Base-by-base conservation (phyloP, 495 filamentous ascomycete species). In the Hypoxylon fragiforme region DNA sequence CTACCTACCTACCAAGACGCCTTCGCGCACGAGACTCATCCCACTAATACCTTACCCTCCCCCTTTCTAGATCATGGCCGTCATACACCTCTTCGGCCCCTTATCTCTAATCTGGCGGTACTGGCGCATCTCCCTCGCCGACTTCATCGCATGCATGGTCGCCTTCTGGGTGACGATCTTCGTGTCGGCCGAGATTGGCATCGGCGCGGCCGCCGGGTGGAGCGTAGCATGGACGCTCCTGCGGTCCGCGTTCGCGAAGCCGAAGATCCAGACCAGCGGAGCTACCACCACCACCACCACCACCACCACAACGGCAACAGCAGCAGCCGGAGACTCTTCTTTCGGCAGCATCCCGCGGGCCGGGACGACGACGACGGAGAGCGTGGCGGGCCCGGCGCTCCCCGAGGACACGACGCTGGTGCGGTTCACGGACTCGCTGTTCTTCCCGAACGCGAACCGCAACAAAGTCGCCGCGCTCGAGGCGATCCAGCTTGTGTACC, bases 361-460 rank as follows among this genome's bases (percentile, higher is more conserved):
- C n/a, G n/a, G n/a, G 26, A 44, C 53, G 9, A 57, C 45, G 36
- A 12, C 39, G n/a, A 63, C 60, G 2, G 64, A 67, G 32, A 56
- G 58, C 15, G 44, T 42, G 3, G 51, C 51, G 8, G 54, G 57
- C 1, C 57, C 64, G 1, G 43, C 39, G 0, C 56, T 71, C 18
- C 70, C 73, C 0, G 50, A 68, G 3, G 75, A 76, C 48, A 69
- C 69, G 21, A 66, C 65, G 8, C 54, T 78, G 11, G 71, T 77
- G 46, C 63, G 53, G 6, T 73, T 78, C 64, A 54, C 59, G 19
- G 73, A 77, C 28, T 68, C 70, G 7, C 38, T 77, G 30, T 77
- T 77, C 65, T 80, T 76, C 55, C 71, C 71, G 22, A 81, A 80
- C 56, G 74, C 76, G 12, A 73, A 75, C 53, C 66, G 69, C n/a